Conservation (phyloP, 768 basidiomycete species). For the Calocera viscosa region DNA sequence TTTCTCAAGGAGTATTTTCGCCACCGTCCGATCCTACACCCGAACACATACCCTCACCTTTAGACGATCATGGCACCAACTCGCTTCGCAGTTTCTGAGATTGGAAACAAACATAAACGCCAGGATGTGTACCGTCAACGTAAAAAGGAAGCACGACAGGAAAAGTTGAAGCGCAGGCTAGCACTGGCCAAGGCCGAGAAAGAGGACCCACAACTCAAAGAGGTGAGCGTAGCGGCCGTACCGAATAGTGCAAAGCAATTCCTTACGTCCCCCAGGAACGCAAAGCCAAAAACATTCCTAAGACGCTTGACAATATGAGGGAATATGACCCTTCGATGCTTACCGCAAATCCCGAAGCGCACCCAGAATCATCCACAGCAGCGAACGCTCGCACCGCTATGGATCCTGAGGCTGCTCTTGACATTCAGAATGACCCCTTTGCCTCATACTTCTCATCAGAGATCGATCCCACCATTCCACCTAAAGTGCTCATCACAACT, state of each 20-base stretch:
- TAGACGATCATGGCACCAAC: slow-evolving; percentile 1
- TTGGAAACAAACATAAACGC: slow-evolving; percentile 81
- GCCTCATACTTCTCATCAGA: slow-evolving; percentile 60
- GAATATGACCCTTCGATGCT: slow-evolving; percentile 64
- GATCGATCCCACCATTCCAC: slow-evolving; percentile 52
- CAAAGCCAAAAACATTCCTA: slow-evolving; percentile 69
- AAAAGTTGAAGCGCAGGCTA: slow-evolving; percentile 68
- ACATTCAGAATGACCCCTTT: slow-evolving; percentile 64
- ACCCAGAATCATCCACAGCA: slow-evolving; percentile 15
- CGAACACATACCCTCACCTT: too few species aligned
- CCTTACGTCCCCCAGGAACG: slow-evolving; percentile 46
- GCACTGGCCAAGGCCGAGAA: slow-evolving; percentile 66
- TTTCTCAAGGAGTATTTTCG: neutral
- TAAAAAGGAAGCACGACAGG: slow-evolving; percentile 66
- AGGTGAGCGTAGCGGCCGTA: slow-evolving; percentile 35
- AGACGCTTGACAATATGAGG: slow-evolving; percentile 86
- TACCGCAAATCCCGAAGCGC: slow-evolving; percentile 37
- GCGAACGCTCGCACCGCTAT: slow-evolving; percentile 21
- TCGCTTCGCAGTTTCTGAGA: slow-evolving; percentile 24
- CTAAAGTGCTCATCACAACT: slow-evolving; percentile 84
- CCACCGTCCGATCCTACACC: too few species aligned
- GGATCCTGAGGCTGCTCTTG: slow-evolving; percentile 48
- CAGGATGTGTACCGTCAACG: slow-evolving; percentile 60
- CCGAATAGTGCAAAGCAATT: neutral
- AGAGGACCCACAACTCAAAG: slow-evolving; percentile 61